These are phyloP conservation scores for Tylopilus sp. DNA, from an alignment of 1,284 basidiomycete species.

Conservation along the genomic window DNA sequence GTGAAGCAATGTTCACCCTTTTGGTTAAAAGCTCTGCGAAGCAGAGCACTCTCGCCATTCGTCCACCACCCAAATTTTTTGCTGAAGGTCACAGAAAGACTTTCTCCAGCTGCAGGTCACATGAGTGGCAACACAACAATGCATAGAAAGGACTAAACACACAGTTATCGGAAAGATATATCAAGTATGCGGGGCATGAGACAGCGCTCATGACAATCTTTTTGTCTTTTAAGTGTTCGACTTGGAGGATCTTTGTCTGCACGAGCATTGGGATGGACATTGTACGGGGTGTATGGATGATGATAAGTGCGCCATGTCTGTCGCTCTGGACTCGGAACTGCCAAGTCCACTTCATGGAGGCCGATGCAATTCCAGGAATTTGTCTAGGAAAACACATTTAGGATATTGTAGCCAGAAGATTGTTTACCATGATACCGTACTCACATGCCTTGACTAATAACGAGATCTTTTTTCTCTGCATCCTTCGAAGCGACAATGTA, in stretches of 20 bases:
- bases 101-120: constrained; percentile 19
- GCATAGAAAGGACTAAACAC: neutral
- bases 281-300: constrained; percentile 19
- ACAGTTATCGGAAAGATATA: constrained; percentile 33
- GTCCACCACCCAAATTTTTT: constrained; percentile 23
- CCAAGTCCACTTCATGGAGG: constrained; percentile 28
- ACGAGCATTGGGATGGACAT: constrained; percentile 12
- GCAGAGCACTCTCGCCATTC: constrained; percentile 8
- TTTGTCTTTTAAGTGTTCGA: constrained; percentile 14
- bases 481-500: constrained; percentile 16
- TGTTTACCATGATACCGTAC: neutral
- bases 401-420: too few species aligned
- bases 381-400: constrained; percentile 1
- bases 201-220: constrained; percentile 20
- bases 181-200: constrained; percentile 29
- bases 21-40: constrained; percentile 19
- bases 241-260: constrained; percentile 10
- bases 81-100: constrained; percentile 11
- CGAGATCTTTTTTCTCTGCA: constrained; percentile 12
- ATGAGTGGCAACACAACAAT: neutral
- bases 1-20: constrained; percentile 12
- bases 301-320: constrained; percentile 23
- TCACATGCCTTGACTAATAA: neutral
- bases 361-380: constrained; percentile 10
- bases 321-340: constrained; percentile 20